Conservation (phyloP, 495 filamentous ascomycete genomes). For the Cenococcum geophilum region DNA sequence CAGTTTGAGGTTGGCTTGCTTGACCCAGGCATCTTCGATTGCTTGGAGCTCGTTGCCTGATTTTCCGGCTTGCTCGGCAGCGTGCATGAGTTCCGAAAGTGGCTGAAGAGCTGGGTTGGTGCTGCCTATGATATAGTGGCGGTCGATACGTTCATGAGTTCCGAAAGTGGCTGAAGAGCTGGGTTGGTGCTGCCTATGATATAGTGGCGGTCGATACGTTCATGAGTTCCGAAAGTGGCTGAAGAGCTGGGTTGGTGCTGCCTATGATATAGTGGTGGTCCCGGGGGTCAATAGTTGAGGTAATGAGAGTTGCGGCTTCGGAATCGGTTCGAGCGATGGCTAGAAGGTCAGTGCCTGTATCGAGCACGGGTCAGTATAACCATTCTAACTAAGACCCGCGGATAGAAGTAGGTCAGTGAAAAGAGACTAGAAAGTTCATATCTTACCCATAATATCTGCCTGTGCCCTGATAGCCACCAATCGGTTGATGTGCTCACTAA, state of each 20-base stretch:
- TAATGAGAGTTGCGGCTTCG: conserved; percentile 95
- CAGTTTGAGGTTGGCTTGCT: conserved; percentile 78
- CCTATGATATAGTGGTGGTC: conserved; percentile 94
- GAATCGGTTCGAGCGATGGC: conserved; percentile 93
- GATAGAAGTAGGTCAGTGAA: background rate
- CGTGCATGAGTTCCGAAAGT: conserved; percentile 84
- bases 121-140: too few relatives aligned
- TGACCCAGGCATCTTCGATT: conserved; percentile 84
- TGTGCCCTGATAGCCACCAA: conserved; percentile 94
- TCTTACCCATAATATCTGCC: conserved; percentile 92
- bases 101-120: conserved; percentile 83
- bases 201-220: too few relatives aligned
- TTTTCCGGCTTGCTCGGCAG: conserved; percentile 79
- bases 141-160: conserved; percentile 88
- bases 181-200: conserved; percentile 85
- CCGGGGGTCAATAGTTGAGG: conserved; percentile 87
- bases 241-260: conserved; percentile 74
- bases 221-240: conserved; percentile 88
- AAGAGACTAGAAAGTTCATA: background rate
- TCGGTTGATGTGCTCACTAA: conserved; percentile 97
- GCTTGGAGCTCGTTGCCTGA: conserved; percentile 73
- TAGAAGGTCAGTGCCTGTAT: conserved; percentile 67
- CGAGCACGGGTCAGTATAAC: conserved; percentile 1
- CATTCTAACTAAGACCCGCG: too few relatives aligned
- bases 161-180: conserved; percentile 72